A percentile compares a stretch with the other conserved stretches of the same genome.
Evolutionary conservation across 306 rosid species (phyloP).

Genomic region (Fragaria vesca): DNA sequence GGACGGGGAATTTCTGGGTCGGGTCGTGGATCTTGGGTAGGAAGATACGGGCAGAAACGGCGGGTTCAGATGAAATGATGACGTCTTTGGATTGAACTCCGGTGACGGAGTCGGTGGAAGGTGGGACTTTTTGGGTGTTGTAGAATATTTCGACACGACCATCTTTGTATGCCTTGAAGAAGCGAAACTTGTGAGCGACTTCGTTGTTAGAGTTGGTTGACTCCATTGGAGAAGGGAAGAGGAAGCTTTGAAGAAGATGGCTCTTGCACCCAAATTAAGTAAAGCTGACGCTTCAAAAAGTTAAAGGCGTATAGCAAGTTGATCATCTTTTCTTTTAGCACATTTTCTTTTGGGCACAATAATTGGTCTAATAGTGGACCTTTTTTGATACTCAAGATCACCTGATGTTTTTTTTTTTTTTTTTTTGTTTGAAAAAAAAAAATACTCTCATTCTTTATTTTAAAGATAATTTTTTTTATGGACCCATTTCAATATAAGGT

Average conservation of each 20-base stretch:
- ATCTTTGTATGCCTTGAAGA: conserved; percentile 24
- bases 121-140: conserved; percentile 16
- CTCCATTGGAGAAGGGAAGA: background rate
- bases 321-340: background rate
- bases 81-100: conserved; percentile 34
- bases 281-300: too few relatives aligned
- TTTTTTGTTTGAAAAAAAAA: too few relatives aligned
- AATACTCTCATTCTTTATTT: too few relatives aligned
- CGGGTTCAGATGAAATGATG: conserved; percentile 10
- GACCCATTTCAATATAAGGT: too few relatives aligned
- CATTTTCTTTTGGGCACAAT: background rate
- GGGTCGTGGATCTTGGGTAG: conserved; percentile 20
- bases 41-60: conserved; percentile 30
- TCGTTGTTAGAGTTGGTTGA: background rate
- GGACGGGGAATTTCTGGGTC: conserved; percentile 24
- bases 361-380: background rate
- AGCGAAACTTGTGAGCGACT: conserved; percentile 12
- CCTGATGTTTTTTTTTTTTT: too few relatives aligned
- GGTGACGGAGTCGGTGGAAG: background rate
- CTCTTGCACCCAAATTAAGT: background rate
- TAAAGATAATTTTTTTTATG: too few relatives aligned
- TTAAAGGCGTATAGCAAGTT: too few relatives aligned
- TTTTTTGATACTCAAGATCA: too few relatives aligned
- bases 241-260: background rate
- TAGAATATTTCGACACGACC: conserved; percentile 23